Conservation (phyloP, 1,139 yeast species). For the Insectozyma bohioensis region DNA sequence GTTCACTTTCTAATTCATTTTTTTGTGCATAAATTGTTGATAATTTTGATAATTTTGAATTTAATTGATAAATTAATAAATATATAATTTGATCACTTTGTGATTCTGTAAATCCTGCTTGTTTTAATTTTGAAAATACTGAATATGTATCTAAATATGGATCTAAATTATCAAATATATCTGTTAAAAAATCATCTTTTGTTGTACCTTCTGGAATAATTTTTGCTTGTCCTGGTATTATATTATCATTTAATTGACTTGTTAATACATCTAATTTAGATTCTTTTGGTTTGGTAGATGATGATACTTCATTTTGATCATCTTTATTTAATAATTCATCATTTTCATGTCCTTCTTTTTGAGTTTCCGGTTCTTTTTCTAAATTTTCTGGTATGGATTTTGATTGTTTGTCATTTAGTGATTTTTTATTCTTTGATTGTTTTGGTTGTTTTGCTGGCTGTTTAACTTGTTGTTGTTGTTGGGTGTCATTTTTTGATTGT, state of each 20-base stretch:
- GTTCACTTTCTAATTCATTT: constrained; percentile 80
- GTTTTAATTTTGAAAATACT: constrained; percentile 39
- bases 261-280: constrained; percentile 3
- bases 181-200: constrained; percentile 25
- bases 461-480: too few species aligned
- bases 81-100: constrained; percentile 57
- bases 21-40: constrained; percentile 60
- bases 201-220: constrained; percentile 9
- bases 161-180: constrained; percentile 43
- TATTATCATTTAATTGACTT: constrained; percentile 5
- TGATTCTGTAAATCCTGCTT: constrained; percentile 49
- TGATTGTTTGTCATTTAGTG: neutral
- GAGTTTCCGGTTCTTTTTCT: too few species aligned
- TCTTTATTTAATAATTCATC: neutral
- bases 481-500: neutral
- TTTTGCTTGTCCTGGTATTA: constrained; percentile 7
- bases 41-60: constrained; percentile 55
- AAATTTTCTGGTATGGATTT: too few species aligned
- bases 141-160: constrained; percentile 54
- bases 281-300: neutral
- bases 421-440: neutral
- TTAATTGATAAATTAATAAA: constrained; percentile 49
- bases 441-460: too few species aligned
- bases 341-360: too few species aligned
- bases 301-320: neutral